Evolutionary conservation across 2,329 filamentous ascomycete genomes (phyloP).

Genomic region (Penicillium freii): DNA sequence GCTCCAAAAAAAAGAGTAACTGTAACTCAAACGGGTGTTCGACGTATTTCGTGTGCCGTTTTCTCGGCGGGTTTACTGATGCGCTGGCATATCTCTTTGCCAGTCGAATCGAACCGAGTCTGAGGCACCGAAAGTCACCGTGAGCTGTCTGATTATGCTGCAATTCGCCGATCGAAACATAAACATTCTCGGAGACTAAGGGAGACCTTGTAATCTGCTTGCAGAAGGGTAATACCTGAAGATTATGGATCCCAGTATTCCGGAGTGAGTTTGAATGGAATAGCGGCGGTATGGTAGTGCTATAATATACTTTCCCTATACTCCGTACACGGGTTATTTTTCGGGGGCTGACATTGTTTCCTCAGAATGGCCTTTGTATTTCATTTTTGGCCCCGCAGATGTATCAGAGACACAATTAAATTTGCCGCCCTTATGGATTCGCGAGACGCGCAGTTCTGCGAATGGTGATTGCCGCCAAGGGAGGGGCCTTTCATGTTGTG

Average conservation of each 20-base stretch:
- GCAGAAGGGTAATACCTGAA: background rate
- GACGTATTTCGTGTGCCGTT: constrained; percentile 1
- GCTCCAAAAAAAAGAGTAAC: background rate
- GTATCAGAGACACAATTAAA: constrained; percentile 10
- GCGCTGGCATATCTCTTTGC: constrained; percentile 84
- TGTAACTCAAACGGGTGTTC: constrained; percentile 2
- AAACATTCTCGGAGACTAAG: constrained; percentile 14
- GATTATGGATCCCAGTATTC: background rate
- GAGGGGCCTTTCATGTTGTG: constrained; percentile 28
- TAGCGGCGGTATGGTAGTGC: background rate
- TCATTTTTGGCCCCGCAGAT: constrained; percentile 17
- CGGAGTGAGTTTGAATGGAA: background rate
- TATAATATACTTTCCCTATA: background rate
- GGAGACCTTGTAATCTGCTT: background rate
- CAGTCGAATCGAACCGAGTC: constrained; percentile 55
- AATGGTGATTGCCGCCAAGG: constrained; percentile 26
- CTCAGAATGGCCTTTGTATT: background rate
- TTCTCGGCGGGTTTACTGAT: constrained; percentile 52
- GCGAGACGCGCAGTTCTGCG: constrained; percentile 27
- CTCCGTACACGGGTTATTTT: background rate
- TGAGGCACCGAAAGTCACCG: constrained; percentile 11
- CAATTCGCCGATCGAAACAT: constrained; percentile 33
- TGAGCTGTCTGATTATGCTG: constrained; percentile 15
- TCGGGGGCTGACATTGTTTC: background rate
- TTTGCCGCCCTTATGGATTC: constrained; percentile 17